Evolutionary conservation across 768 basidiomycete species (phyloP), one percentile per base, ranked within the genome.

Genomic region (Leccinum broughii): DNA sequence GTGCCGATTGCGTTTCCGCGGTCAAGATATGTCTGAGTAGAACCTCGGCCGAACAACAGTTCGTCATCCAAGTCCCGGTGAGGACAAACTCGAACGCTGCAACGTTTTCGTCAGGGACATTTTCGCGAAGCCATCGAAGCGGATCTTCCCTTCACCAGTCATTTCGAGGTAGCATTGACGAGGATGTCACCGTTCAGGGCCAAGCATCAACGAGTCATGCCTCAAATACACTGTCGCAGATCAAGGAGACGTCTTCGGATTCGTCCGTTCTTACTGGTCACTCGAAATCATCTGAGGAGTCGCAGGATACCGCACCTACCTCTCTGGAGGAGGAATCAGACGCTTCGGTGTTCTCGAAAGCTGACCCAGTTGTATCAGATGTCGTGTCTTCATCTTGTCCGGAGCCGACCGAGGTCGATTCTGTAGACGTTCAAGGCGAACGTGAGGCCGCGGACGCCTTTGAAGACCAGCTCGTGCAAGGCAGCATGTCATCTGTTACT

Each of bases 21-120:
- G 92, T 95, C 65, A 93, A 90, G 75, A 82, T 88, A 61, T 95
- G 92, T 69, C 75, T 95, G 57, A 85, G 81, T 70, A 82, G 87
- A 54, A 79, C 87, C 22, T 74, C 81, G 13, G 81, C 82, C 46
- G 87, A 88, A 66, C 79, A 81, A 41, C 82, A 86, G 10, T 87
- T 90, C 69, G 74, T 90, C 62, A 81, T 90, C 71, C 82, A 86
- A 64, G 75, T 89, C 28, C 89, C 88, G 17, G 75, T 73, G 30
- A 72, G 72, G 24, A 81, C 78, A 24, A 81, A 84, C 59, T 72
- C 80, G 50, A 78, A 76, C 51, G 69, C 77, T 49, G 71, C 75
- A 20, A 67, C 78, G 39, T 80, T 81, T 62, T 80, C 81, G 8
- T 80, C 81, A 17, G 80, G 76, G 71, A 81, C 79, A 66, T 80